A percentile compares a stretch with the other conserved stretches of the same genome.
Conservation (phyloP, 495 filamentous ascomycete species). For the Xanthoparmelia taractica region DNA sequence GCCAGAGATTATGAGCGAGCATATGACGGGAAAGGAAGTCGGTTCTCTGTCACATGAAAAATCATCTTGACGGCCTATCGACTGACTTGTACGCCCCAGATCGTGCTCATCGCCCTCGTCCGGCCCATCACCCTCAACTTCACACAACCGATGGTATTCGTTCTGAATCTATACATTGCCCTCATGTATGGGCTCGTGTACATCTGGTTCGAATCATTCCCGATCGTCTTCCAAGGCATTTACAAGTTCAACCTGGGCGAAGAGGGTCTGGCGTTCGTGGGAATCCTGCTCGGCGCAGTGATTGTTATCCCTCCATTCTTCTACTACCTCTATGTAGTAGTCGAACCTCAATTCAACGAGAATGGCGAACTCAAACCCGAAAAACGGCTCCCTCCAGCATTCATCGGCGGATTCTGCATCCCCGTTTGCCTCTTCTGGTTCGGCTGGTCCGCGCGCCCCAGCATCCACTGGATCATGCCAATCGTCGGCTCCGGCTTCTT, state of each 20-base stretch:
- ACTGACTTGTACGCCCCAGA: constrained; percentile 4
- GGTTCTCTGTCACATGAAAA: constrained; percentile 3
- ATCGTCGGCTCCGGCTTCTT: constrained; percentile 49
- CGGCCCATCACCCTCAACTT: constrained; percentile 41
- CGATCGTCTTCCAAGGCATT: constrained; percentile 43
- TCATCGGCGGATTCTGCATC: constrained; percentile 35
- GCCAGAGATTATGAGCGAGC: constrained; percentile 36
- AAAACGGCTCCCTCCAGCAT: constrained; percentile 36
- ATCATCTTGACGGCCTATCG: neutral
- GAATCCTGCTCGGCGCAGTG: constrained; percentile 39
- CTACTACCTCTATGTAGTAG: constrained; percentile 36
- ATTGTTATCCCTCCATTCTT: constrained; percentile 41
- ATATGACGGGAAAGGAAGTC: constrained; percentile 29
- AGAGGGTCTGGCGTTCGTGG: constrained; percentile 44
- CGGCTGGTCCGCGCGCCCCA: constrained; percentile 42
- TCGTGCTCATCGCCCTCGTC: constrained; percentile 34
- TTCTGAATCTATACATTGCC: constrained; percentile 48
- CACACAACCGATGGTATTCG: constrained; percentile 44
- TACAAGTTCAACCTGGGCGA: constrained; percentile 43
- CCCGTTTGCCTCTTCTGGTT: constrained; percentile 54
- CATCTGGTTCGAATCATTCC: constrained; percentile 53
- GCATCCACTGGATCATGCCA: constrained; percentile 47
- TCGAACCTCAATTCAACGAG: constrained; percentile 36
- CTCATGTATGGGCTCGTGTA: constrained; percentile 49
- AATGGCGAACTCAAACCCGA: constrained; percentile 38